Percentiles rank a stretch among this genome's conserved stretches.
Conservation (phyloP, 1,139 yeast species). For the Kluyveromyces sp. region DNA sequence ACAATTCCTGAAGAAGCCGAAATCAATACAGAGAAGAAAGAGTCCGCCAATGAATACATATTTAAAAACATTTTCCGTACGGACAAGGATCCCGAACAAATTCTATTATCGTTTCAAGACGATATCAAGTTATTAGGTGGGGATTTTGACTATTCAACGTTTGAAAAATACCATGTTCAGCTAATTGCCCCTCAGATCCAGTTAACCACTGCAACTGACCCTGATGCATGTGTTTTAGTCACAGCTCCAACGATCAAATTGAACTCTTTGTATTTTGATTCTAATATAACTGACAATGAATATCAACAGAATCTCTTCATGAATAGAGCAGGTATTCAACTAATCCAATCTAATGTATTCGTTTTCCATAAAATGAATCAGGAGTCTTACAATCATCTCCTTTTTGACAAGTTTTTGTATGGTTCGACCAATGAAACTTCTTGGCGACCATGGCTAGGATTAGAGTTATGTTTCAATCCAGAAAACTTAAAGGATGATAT, state of each 20-base stretch:
- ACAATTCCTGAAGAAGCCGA: background rate
- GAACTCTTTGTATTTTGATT: constrained; percentile 50
- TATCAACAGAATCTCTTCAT: constrained; percentile 50
- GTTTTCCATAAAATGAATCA: constrained; percentile 48
- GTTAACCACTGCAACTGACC: constrained; percentile 56
- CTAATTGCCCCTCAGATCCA: constrained; percentile 84
- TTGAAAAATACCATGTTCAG: constrained; percentile 61
- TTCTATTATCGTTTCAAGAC: constrained; percentile 36
- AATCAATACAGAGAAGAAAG: background rate
- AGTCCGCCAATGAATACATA: background rate
- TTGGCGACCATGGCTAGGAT: constrained; percentile 86
- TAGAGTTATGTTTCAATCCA: constrained; percentile 70
- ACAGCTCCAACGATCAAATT: constrained; percentile 68
- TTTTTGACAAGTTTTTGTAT: constrained; percentile 37
- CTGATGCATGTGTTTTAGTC: constrained; percentile 58
- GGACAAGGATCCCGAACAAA: constrained; percentile 3
- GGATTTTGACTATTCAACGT: constrained; percentile 38
- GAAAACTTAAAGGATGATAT: constrained; percentile 48
- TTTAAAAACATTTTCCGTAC: background rate
- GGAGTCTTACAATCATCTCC: constrained; percentile 35
- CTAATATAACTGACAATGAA: constrained; percentile 40
- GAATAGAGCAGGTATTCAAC: constrained; percentile 58
- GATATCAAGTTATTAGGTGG: constrained; percentile 38
- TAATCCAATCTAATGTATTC: constrained; percentile 66
- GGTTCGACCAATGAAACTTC: constrained; percentile 30